phyloP scores from a whole-genome alignment of 176 grass and related monocot species.

The Eragrostis curvula region DNA sequence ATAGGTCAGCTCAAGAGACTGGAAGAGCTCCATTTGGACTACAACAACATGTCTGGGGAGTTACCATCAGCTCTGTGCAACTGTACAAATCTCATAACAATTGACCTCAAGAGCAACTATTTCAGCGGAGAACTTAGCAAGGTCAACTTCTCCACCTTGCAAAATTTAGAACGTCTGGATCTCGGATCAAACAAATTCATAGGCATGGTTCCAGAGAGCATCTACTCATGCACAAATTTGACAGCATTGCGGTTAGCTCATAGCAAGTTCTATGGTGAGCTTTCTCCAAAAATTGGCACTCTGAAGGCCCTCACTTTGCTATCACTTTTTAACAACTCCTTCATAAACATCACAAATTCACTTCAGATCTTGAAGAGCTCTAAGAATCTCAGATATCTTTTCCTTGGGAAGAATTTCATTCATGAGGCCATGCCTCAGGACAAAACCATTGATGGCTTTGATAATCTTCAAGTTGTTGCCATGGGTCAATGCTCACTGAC shows the following conservation, averaged over 20 bases:
- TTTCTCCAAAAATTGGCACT: conserved; percentile 26
- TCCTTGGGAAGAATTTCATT: not conserved
- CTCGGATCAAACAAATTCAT: conserved; percentile 5
- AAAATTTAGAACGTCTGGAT: conserved; percentile 14
- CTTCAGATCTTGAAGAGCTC: conserved; percentile 21
- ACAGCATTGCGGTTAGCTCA: not conserved
- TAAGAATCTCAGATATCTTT: conserved; percentile 12
- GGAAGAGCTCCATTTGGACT: conserved; percentile 7
- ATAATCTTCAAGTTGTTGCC: conserved; percentile 34
- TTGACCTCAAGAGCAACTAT: conserved; percentile 29
- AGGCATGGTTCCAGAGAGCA: conserved; percentile 48
- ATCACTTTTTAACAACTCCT: conserved; percentile 26
- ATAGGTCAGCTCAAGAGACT: conserved; percentile 39
- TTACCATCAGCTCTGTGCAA: conserved; percentile 34
- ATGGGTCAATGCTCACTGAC: conserved; percentile 8
- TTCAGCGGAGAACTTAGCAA: conserved; percentile 29
- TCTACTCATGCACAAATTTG: conserved; percentile 47
- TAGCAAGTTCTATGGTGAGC: conserved; percentile 30
- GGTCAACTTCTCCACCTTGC: conserved; percentile 26
- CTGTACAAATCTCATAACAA: conserved; percentile 25
- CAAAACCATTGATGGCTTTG: conserved; percentile 26
- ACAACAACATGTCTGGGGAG: conserved; percentile 41
- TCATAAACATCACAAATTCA: conserved; percentile 40
- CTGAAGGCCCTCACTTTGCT: conserved; percentile 29
- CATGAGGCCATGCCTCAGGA: conserved; percentile 25